Evolutionary conservation across 108 stramenopile genomes (phyloP).

Genomic region (Skeletonema tropicum): DNA sequence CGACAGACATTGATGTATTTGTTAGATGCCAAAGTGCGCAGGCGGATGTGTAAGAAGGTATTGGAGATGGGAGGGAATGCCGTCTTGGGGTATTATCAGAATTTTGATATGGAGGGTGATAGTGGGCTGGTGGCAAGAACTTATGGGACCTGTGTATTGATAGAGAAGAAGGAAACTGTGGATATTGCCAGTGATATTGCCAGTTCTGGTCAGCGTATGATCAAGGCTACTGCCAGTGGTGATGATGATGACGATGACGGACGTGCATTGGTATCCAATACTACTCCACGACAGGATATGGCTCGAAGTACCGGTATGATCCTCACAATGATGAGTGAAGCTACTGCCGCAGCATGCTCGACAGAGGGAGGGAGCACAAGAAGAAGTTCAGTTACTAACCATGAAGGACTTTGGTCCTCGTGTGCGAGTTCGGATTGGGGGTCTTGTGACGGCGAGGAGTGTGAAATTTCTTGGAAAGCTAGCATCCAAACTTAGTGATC

Average conservation of each 20-base stretch:
- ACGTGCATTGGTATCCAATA: constrained; percentile 16
- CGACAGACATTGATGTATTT: constrained; percentile 92
- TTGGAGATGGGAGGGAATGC: constrained; percentile 92
- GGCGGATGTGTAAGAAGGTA: constrained; percentile 92
- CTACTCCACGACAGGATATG: constrained; percentile 39
- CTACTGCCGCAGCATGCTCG: constrained; percentile 49
- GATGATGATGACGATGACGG: constrained; percentile 9
- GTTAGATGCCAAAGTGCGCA: constrained; percentile 86
- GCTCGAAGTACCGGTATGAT: constrained; percentile 32
- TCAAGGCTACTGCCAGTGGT: constrained; percentile 1
- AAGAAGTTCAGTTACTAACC: constrained; percentile 90
- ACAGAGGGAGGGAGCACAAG: constrained; percentile 55
- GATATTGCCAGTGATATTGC: neutral
- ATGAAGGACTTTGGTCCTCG: constrained; percentile 83
- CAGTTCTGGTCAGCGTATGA: constrained; percentile 1
- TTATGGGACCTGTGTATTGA: constrained; percentile 92
- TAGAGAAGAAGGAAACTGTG: constrained; percentile 53
- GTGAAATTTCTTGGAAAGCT: constrained; percentile 95
- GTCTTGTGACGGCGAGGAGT: constrained; percentile 90
- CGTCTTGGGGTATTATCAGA: constrained; percentile 87
- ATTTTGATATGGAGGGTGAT: constrained; percentile 98
- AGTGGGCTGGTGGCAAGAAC: constrained; percentile 95
- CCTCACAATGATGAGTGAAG: constrained; percentile 40
- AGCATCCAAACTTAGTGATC: constrained; percentile 87
- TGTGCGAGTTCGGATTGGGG: constrained; percentile 91